Percentiles rank a stretch among this genome's conserved stretches.
These are phyloP conservation scores for Didymella segeticola DNA, from an alignment of 2,329 filamentous ascomycete genomes.

Conservation along the genomic window DNA sequence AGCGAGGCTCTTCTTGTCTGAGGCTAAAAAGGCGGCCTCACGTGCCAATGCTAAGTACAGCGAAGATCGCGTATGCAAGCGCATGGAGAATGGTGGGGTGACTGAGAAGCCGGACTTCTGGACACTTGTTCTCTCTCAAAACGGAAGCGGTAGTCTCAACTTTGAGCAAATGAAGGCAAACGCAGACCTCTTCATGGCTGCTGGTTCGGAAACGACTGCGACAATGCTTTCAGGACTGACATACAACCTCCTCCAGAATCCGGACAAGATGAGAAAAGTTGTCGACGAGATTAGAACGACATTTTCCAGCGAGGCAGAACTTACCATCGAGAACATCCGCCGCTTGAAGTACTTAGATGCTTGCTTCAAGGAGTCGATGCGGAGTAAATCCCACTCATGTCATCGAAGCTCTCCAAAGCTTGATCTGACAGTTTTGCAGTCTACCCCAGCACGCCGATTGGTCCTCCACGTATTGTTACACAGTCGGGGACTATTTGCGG, in stretches of 20 bases:
- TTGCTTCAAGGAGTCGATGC: neutral
- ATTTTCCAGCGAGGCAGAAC: neutral
- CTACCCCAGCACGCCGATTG: neutral
- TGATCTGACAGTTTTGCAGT: too few species aligned
- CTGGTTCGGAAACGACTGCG: constrained; percentile 56
- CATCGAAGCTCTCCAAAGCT: too few species aligned
- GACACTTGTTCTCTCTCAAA: neutral
- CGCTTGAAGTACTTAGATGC: neutral
- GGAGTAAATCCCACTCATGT: too few species aligned
- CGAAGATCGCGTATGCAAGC: neutral
- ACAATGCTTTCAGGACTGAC: constrained; percentile 50
- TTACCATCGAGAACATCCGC: neutral
- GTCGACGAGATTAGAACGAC: neutral
- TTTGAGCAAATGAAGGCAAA: constrained; percentile 50
- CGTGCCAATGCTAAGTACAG: neutral
- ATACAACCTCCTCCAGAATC: constrained; percentile 44
- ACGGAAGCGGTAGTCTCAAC: constrained; percentile 28
- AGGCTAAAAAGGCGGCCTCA: too few species aligned
- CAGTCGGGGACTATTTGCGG: neutral
- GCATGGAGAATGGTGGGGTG: neutral
- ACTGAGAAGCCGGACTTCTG: neutral
- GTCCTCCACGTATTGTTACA: neutral
- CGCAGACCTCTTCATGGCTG: constrained; percentile 49
- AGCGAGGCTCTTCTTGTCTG: too few species aligned
- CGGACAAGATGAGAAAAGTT: constrained; percentile 28